Evolutionary conservation across 352 stramenopile species (phyloP).

Genomic region (Globisporangium lucens): DNA sequence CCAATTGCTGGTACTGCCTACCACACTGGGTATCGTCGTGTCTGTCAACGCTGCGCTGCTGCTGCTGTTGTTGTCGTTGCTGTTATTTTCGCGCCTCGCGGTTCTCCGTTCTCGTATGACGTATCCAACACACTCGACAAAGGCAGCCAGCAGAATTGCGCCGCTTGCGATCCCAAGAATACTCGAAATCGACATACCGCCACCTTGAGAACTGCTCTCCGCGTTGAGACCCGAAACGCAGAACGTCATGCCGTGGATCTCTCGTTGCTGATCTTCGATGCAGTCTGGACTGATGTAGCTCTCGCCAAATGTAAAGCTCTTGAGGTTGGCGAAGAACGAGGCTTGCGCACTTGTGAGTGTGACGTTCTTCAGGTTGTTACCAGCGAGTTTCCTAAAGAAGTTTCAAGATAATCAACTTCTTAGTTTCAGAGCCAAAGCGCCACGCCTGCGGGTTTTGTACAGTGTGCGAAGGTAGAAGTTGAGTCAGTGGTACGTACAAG

Average conservation of each 20-base stretch:
- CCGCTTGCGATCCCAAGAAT: neutral
- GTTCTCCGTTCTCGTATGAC: too few species aligned
- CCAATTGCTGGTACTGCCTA: too few species aligned
- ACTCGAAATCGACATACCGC: neutral
- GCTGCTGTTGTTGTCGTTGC: too few species aligned
- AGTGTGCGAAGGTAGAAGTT: too few species aligned
- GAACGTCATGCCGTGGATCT: neutral
- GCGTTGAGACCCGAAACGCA: neutral
- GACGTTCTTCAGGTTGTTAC: conserved; percentile 4
- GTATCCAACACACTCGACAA: neutral
- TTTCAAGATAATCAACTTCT: neutral
- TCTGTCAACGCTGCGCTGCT: too few species aligned
- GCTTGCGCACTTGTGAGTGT: conserved; percentile 3
- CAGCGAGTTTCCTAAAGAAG: neutral
- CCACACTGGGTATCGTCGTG: too few species aligned
- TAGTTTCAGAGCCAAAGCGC: neutral
- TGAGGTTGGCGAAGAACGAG: neutral
- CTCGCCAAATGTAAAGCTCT: conserved; percentile 4
- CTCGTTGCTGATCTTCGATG: neutral
- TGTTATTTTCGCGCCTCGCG: too few species aligned
- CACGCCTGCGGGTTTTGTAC: too few species aligned
- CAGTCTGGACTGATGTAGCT: neutral
- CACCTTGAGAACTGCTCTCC: neutral
- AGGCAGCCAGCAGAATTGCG: neutral
- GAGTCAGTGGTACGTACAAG: neutral